Conservation (phyloP, 2,329 filamentous ascomycete species). For the Fusarium sacchari region DNA sequence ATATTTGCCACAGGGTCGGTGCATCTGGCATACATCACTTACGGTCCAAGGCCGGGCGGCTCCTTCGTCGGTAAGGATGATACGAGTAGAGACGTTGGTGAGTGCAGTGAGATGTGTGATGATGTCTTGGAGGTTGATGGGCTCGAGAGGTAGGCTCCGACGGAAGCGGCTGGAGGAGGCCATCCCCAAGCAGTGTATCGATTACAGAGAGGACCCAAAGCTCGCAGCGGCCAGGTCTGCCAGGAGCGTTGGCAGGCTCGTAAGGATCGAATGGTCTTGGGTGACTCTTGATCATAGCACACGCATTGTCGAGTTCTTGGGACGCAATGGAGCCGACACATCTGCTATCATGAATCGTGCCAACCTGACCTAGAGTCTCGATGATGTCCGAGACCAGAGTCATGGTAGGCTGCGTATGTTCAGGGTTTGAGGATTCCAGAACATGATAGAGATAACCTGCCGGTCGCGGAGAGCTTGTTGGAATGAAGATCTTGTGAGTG, state of each 20-base stretch:
- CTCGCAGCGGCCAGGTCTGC: constrained; percentile 2
- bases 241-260: neutral
- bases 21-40: neutral
- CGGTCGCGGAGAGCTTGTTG: constrained; percentile 11
- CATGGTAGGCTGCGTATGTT: constrained; percentile 1
- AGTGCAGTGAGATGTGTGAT: constrained; percentile 33
- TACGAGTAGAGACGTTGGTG: constrained; percentile 37
- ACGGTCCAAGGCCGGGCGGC: neutral
- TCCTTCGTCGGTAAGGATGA: constrained; percentile 36
- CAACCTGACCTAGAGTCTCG: constrained; percentile 5
- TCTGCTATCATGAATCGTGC: constrained; percentile 14
- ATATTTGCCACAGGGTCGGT: neutral
- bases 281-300: constrained; percentile 14
- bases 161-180: constrained; percentile 26
- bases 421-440: neutral
- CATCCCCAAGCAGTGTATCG: constrained; percentile 13
- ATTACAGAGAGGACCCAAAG: constrained; percentile 23
- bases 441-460: constrained; percentile 26
- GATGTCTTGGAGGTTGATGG: constrained; percentile 31
- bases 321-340: constrained; percentile 37
- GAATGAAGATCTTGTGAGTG: constrained; percentile 34
- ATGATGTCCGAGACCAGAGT: constrained; percentile 14
- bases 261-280: neutral
- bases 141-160: neutral
- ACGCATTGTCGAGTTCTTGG: constrained; percentile 26